These are phyloP conservation scores for Wickerhamomyces sp. DNA, from an alignment of 1,139 yeast genomes.

Conservation along the genomic window DNA sequence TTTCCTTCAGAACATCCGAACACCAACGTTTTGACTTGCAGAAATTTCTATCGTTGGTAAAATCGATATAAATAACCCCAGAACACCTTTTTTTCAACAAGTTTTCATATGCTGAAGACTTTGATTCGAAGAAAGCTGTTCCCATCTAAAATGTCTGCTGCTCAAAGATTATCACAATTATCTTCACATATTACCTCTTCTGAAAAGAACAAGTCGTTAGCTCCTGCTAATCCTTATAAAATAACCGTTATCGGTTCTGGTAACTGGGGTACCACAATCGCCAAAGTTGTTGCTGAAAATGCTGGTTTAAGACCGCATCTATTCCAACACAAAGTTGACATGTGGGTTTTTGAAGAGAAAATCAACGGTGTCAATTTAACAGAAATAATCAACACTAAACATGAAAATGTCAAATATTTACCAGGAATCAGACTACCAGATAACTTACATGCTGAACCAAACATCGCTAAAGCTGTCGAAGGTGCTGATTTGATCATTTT, in stretches of 20 bases:
- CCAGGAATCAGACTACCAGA: constrained; percentile 71
- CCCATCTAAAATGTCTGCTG: constrained; percentile 11
- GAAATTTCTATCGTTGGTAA: too few species aligned
- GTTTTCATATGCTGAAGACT: neutral
- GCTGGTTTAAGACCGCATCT: constrained; percentile 58
- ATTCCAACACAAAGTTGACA: constrained; percentile 62
- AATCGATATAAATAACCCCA: constrained; percentile 3
- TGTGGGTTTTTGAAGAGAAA: constrained; percentile 88
- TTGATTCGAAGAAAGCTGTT: neutral
- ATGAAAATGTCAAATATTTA: constrained; percentile 80
- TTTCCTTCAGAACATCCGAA: neutral
- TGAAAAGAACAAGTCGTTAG: constrained; percentile 12
- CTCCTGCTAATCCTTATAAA: constrained; percentile 40
- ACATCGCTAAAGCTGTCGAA: constrained; percentile 60
- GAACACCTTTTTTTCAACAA: neutral
- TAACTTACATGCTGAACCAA: constrained; percentile 77
- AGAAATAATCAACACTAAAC: constrained; percentile 73
- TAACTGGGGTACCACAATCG: constrained; percentile 88
- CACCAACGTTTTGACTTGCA: too few species aligned
- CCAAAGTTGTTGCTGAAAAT: constrained; percentile 82
- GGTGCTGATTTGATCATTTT: constrained; percentile 75
- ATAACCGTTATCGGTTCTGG: constrained; percentile 67
- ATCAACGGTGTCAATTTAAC: constrained; percentile 65
- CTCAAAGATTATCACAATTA: constrained; percentile 20
- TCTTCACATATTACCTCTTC: constrained; percentile 16